These are phyloP conservation scores for Dactylellina drechsleri DNA, from an alignment of 2,329 filamentous ascomycete species.

Conservation along the genomic window DNA sequence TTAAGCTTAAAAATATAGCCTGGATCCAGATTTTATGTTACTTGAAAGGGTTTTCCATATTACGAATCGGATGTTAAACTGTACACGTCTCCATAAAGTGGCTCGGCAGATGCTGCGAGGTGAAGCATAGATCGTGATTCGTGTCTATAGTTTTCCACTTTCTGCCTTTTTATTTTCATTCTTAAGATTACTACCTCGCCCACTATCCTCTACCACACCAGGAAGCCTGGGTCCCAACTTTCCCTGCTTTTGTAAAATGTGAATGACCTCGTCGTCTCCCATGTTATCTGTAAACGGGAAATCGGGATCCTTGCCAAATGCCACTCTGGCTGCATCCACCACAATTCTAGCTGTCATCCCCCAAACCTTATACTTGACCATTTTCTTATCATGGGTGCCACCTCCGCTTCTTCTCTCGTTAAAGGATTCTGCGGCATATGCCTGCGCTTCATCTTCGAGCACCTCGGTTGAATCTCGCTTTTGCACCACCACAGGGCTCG, in stretches of 20 bases:
- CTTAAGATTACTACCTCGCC: constrained; percentile 28
- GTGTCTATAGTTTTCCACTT: constrained; percentile 49
- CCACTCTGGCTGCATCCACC: constrained; percentile 85
- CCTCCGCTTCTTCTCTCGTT: constrained; percentile 63
- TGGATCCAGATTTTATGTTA: too few relatives aligned
- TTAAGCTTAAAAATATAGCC: too few relatives aligned
- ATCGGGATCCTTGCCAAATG: constrained; percentile 82
- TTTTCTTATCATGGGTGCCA: constrained; percentile 45
- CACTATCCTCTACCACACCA: constrained; percentile 38
- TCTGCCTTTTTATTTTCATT: constrained; percentile 31
- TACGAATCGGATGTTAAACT: neutral
- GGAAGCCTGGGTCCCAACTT: constrained; percentile 65
- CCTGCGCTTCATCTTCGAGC: constrained; percentile 53
- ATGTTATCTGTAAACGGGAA: constrained; percentile 78
- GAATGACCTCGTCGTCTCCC: constrained; percentile 75
- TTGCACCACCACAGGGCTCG: constrained; percentile 49
- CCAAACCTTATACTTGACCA: constrained; percentile 79
- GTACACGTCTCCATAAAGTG: neutral
- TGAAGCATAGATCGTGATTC: neutral
- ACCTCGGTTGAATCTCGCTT: constrained; percentile 33
- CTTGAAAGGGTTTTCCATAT: too few relatives aligned
- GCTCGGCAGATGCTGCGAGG: too few relatives aligned
- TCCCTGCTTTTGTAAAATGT: constrained; percentile 68
- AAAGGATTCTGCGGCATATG: constrained; percentile 60
- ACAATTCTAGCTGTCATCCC: constrained; percentile 93